Percentiles rank a stretch among this genome's conserved stretches.
These are phyloP conservation scores for Trichoderma asperelloides DNA, from an alignment of 495 filamentous ascomycete species.

Conservation along the genomic window DNA sequence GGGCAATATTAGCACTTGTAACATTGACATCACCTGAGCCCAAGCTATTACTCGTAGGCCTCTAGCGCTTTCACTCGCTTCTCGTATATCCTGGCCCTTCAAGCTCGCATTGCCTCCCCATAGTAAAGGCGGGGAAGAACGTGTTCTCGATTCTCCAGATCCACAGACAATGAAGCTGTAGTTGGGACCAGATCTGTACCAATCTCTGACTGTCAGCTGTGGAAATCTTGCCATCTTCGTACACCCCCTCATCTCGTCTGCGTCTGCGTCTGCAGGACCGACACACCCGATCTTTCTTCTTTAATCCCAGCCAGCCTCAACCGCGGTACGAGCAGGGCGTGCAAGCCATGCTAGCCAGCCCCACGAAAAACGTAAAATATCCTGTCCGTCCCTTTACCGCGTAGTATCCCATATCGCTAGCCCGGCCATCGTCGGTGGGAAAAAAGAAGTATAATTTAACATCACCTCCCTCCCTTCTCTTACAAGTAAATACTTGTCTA, in stretches of 20 bases:
- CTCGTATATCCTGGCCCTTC: not conserved
- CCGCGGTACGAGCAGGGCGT: not conserved
- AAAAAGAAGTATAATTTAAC: not conserved
- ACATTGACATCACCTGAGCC: not conserved
- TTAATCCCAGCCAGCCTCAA: not conserved
- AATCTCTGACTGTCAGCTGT: not conserved
- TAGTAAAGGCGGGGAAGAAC: not conserved
- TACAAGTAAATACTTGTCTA: not conserved
- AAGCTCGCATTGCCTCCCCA: not conserved
- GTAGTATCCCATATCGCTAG: not conserved
- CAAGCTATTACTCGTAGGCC: not conserved
- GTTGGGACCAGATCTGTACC: not conserved
- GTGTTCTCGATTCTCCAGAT: conserved; percentile 4
- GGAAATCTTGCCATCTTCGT: not conserved
- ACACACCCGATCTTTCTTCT: not conserved
- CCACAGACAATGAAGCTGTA: not conserved
- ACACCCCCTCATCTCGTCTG: not conserved
- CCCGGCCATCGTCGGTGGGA: not conserved
- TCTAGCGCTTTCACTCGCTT: not conserved
- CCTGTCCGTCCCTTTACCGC: not conserved
- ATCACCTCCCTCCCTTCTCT: not conserved
- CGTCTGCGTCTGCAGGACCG: not conserved
- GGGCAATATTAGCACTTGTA: not conserved
- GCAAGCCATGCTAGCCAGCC: not conserved
- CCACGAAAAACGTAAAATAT: not conserved